Percentiles rank a stretch among this genome's conserved stretches.
phyloP scores from a whole-genome alignment of 2,329 filamentous ascomycete genomes.

The Calonectria honghensis region DNA sequence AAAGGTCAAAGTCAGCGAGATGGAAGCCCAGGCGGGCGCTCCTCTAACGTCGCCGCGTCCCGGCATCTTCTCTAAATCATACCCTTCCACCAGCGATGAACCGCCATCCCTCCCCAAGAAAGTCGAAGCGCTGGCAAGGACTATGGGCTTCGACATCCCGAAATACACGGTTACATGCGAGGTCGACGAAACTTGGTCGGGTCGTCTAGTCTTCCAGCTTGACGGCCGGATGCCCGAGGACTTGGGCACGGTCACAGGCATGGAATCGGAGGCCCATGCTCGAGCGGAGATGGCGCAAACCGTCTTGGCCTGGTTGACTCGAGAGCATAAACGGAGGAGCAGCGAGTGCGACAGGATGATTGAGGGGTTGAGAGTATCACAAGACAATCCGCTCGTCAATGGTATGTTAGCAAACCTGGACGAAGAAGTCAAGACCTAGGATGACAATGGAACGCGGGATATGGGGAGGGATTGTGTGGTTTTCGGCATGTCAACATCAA shows the following conservation, averaged over 20 bases:
- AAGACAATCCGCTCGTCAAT: not conserved
- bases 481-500: not conserved
- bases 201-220: slow-evolving; percentile 59
- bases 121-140: slow-evolving; percentile 58
- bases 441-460: not conserved
- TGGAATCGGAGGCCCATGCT: slow-evolving; percentile 60
- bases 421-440: not conserved
- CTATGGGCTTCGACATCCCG: slow-evolving; percentile 59
- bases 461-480: not conserved
- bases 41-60: not conserved
- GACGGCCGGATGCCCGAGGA: slow-evolving; percentile 56
- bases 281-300: slow-evolving; percentile 63
- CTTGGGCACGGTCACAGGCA: slow-evolving; percentile 59
- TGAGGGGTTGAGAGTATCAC: not conserved
- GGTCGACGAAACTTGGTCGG: slow-evolving; percentile 59
- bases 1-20: slow-evolving; percentile 44
- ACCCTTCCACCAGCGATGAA: not conserved
- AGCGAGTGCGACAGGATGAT: slow-evolving; percentile 24
- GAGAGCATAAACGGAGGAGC: slow-evolving; percentile 45
- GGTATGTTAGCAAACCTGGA: not conserved
- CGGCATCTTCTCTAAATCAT: not conserved
- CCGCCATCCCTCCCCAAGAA: slow-evolving; percentile 44
- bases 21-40: slow-evolving; percentile 38
- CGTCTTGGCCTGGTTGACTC: slow-evolving; percentile 62
- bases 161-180: slow-evolving; percentile 56